These are phyloP conservation scores for Aphanomyces euteiches DNA, from an alignment of 352 stramenopile species.

Conservation along the genomic window DNA sequence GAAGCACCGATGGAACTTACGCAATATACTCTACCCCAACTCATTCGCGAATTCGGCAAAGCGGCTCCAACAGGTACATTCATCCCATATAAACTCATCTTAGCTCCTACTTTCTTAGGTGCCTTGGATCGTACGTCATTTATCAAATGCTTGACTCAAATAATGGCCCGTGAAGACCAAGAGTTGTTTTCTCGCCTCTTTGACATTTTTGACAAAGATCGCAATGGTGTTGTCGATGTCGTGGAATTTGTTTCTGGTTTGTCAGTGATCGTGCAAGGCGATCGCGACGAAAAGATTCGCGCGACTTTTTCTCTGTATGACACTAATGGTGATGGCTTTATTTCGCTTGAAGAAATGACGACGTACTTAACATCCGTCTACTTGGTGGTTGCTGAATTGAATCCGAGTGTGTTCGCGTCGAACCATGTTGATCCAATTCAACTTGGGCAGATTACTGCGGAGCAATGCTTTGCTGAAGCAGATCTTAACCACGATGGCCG, in stretches of 20 bases:
- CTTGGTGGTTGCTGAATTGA: slow-evolving; percentile 55
- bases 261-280: slow-evolving; percentile 67
- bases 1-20: slow-evolving; percentile 45
- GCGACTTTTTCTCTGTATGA: slow-evolving; percentile 85
- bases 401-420: slow-evolving; percentile 40
- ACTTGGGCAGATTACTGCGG: slow-evolving; percentile 31
- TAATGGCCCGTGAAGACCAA: slow-evolving; percentile 13
- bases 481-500: slow-evolving; percentile 35
- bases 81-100: neutral
- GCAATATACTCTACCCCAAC: slow-evolving; percentile 77
- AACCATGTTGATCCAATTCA: slow-evolving; percentile 35
- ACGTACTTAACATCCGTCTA: slow-evolving; percentile 74
- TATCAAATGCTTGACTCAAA: slow-evolving; percentile 72
- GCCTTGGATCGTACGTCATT: slow-evolving; percentile 69
- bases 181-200: slow-evolving; percentile 76
- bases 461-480: slow-evolving; percentile 35
- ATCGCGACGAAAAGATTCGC: slow-evolving; percentile 69
- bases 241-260: slow-evolving; percentile 72
- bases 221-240: slow-evolving; percentile 68
- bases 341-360: slow-evolving; percentile 77
- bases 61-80: slow-evolving; percentile 52
- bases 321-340: slow-evolving; percentile 73
- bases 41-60: slow-evolving; percentile 81
- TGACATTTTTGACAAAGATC: slow-evolving; percentile 64
- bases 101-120: slow-evolving; percentile 13